Evolutionary conservation across 768 basidiomycete species (phyloP).

Genomic region (Cubamyces lactineus): DNA sequence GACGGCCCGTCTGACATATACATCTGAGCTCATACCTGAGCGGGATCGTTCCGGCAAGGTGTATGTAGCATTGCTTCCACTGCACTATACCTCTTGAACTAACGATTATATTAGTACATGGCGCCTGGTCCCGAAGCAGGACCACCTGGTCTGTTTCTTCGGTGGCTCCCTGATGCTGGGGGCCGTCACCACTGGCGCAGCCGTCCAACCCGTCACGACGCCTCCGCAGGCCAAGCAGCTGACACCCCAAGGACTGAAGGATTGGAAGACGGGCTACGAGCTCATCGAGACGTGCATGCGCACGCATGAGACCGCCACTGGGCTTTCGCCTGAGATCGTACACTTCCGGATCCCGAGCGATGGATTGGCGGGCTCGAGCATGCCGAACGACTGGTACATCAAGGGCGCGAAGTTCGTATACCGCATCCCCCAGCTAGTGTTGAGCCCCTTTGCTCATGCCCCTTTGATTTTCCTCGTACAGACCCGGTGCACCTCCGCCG

Average conservation of each 20-base stretch:
- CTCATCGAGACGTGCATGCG: conserved; percentile 88
- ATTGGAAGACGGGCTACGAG: conserved; percentile 82
- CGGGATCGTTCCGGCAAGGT: conserved; percentile 35
- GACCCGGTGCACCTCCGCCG: conserved; percentile 37
- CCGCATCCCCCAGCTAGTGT: neutral
- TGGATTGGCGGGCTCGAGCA: conserved; percentile 45
- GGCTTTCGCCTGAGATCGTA: conserved; percentile 87
- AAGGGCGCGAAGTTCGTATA: conserved; percentile 70
- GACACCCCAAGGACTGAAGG: conserved; percentile 62
- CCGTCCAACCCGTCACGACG: conserved; percentile 56
- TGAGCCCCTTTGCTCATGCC: neutral
- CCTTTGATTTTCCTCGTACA: conserved; percentile 1
- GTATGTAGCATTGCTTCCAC: no score
- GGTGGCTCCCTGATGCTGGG: conserved; percentile 92
- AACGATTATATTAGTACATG: conserved; percentile 53
- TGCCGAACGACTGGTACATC: conserved; percentile 86
- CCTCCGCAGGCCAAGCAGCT: conserved; percentile 70
- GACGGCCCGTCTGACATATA: conserved; percentile 68
- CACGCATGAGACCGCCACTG: conserved; percentile 86
- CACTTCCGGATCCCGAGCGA: conserved; percentile 77
- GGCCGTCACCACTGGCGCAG: conserved; percentile 68
- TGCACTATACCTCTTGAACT: neutral
- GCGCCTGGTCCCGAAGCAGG: conserved; percentile 85
- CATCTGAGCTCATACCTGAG: conserved; percentile 78
- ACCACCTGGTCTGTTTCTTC: conserved; percentile 95